Base-by-base conservation (phyloP, 1,284 basidiomycete species). In the Cryptococcus maquisensis region DNA sequence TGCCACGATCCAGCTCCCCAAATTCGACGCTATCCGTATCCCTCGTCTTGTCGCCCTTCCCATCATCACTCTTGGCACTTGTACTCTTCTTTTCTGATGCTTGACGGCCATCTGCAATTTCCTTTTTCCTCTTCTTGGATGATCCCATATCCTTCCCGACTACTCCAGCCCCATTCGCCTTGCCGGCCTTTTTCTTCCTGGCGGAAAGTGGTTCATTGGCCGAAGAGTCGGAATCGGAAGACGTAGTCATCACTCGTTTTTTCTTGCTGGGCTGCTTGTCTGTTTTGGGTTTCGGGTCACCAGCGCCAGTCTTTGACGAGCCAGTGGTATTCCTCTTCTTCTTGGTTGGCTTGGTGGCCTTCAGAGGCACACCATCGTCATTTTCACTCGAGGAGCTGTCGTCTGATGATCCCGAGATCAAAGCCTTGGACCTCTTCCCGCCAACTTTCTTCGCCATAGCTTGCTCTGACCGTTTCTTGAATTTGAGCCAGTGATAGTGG, bases 341-440 rank as follows among this genome's bases (percentile, higher is more conserved):
- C 13, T 12, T 12, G 20, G 43, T 0, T 12, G n/a, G 12, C 39
- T 40, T 12, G 12, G n/a, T 21, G 39, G 39, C n/a, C 4, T 9
- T 40, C 15, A 21, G 21, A 21, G 39, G 13, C 4, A 40, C 39
- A 21, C 9, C 21, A 40, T 40, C 21, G n/a, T 40, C 39, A n/a
- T 40, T n/a, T 40, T 40, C 39, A 18, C 13, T 40, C n/a, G 8
- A 40, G 16, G 13, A 12, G n/a, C 16, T 16, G 12, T 44, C 43
- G 16, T 16, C 24, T 21, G 8, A 7, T 10, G 20, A n/a, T 10
- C 21, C n/a, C 20, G 41, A n/a, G 16, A 3, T 48, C 44, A 68
- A 69, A 44, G 67, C 65, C 42, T 68, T 66, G 2, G 68, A 71
- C 65, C 15, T 47, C 52, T 45, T 68, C 68, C 44, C 44, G 28